phyloP scores from a whole-genome alignment of 257 asterid genomes.

The Voacanga thouarsii region DNA sequence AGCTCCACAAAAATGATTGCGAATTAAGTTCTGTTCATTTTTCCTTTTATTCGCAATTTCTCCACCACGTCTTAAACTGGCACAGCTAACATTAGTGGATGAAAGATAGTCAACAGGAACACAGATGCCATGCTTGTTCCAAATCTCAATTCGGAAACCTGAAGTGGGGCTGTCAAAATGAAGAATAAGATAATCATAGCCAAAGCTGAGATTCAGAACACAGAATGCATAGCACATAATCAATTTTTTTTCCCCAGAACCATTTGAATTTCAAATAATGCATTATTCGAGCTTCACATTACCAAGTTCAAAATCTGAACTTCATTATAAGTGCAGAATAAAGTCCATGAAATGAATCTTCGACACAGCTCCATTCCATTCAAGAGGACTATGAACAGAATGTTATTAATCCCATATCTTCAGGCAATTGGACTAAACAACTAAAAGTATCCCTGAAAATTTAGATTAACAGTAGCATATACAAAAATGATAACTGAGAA shows the following conservation, averaged over 20 bases:
- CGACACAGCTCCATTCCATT: background rate
- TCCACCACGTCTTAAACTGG: background rate
- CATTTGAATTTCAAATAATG: background rate
- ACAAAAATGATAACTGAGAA: background rate
- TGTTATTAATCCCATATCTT: background rate
- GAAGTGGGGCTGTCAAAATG: background rate
- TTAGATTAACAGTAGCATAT: background rate
- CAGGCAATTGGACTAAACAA: background rate
- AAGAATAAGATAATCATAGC: background rate
- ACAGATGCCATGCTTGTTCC: background rate
- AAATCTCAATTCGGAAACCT: background rate
- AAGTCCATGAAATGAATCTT: background rate
- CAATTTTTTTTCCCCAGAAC: background rate
- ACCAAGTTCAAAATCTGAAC: background rate
- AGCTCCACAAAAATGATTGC: background rate
- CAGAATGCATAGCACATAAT: background rate
- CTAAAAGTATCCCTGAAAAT: background rate
- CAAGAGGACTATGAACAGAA: background rate
- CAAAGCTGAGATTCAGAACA: background rate
- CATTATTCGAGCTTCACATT: background rate
- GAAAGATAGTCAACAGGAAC: background rate
- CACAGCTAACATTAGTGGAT: background rate
- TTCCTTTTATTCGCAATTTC: too few relatives aligned
- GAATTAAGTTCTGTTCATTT: background rate
- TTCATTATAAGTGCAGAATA: background rate